Base-by-base conservation (phyloP, 2,329 filamentous ascomycete species). In the Aspergillus sclerotialis region DNA sequence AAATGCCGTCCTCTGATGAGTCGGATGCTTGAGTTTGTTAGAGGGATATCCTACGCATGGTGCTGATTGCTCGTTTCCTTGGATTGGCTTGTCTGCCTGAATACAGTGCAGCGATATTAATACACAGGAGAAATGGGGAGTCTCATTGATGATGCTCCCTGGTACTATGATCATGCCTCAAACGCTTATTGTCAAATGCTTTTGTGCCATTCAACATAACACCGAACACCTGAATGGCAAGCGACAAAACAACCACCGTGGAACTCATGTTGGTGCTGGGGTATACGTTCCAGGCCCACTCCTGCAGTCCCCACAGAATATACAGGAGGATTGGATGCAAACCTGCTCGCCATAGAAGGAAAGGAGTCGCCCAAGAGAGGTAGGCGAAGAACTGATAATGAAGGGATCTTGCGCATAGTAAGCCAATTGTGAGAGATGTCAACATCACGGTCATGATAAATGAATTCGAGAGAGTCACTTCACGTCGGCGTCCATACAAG, bases 311-410 rank as follows among this genome's bases (percentile, higher is more conserved):
- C 83, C 85, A 94, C 7, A 89, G 61, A 4, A 63, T 64, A 51
- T 81, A 81, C 46, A 87, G 75, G 19, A 82, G 51, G 8, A 82
- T 54, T 0, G 83, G 81, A 49, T 82, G 79, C 40, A 80, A 66
- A 1, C 81, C 80, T 36, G 80, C 77, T 51, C 78, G 77, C 87
- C 88, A 95, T 33, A 94, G 73, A 43, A 95, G 69, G 58, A 85
- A 93, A 1, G 89, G 89, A 5, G 85, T 86, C 10, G 83, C 76
- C 89, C 89, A 95, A 17, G 84, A 84, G 39, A 94, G 75, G 69
- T 93, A 94, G 29, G 85, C 79, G 63, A 88, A 95, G 69, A 95
- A 95, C 55, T 95, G 89, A 69, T 94, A 95, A 67, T 95, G 89
- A 49, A 95, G 73, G 36, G 83, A 90, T 38, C 89, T 74, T 16